Base-by-base conservation (phyloP, 129 eudicot species). In the Mikania micrantha region DNA sequence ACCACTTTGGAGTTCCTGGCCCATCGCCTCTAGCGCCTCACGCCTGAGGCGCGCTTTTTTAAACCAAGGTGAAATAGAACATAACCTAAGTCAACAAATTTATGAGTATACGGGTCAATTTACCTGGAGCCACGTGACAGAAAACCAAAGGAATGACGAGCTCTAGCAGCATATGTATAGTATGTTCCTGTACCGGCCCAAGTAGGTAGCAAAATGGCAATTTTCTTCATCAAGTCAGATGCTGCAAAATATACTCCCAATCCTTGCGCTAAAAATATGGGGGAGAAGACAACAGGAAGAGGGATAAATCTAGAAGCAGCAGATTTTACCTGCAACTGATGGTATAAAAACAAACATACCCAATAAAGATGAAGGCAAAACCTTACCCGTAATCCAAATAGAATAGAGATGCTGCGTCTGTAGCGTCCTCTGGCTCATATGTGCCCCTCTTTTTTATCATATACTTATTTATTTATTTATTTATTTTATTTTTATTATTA, bases 71-170 rank as follows among this genome's bases (percentile, higher is more conserved):
- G 54, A 25, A 38, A 40, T 64, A 42, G 24, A 42, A n/a, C n/a
- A 41, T 15, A 65, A 44, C 40, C 10, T 0, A 27, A 65, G 50
- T 65, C 40, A 58, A 58, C 21, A 28, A 7, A 31, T n/a, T 58
- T 58, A 57, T 27, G 60, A 45, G 57, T 36, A 7, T 47, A 32
- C 8, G 57, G 70, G 50, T 47, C 12, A 1, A 49, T 53, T 79
- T 73, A 86, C 96, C 95, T 81, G 50, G 95, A 86, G 42, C 95
- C 96, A 67, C 64, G 88, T 66, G 79, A 84, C 86, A 86, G 60
- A 79, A 85, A 84, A 45, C 75, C 90, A 77, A 86, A 84, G 77
- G 75, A 80, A 42, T 90, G 95, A 61, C 75, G 74, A 69, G 74
- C 74, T 70, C 79, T 84, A 49, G 90, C 82, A 79, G 95, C 83